Evolutionary conservation across 1,284 basidiomycete genomes (phyloP).

Genomic region (Golubevia pallescens): DNA sequence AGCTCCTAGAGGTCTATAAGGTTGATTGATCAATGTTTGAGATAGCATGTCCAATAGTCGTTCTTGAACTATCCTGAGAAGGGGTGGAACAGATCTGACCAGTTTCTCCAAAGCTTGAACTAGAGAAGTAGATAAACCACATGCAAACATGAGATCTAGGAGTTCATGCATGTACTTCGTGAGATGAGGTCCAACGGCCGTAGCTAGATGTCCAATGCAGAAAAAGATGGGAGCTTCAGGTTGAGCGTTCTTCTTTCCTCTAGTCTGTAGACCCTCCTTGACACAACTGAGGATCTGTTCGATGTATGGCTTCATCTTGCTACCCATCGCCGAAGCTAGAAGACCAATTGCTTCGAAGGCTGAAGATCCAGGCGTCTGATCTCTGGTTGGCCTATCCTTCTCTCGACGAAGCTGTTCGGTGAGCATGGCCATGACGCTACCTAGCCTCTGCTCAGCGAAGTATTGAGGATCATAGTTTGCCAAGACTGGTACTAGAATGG

Average conservation of each 20-base stretch:
- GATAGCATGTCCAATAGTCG: conserved; percentile 53
- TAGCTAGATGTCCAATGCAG: conserved; percentile 94
- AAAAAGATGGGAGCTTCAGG: conserved; percentile 96
- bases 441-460: conserved; percentile 57
- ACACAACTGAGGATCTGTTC: conserved; percentile 90
- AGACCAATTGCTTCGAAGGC: conserved; percentile 97
- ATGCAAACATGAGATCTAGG: conserved; percentile 94
- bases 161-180: conserved; percentile 96
- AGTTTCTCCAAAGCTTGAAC: conserved; percentile 85
- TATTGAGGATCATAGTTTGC: conserved; percentile 59
- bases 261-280: conserved; percentile 82
- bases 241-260: conserved; percentile 90
- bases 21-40: conserved; percentile 50
- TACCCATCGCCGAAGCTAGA: conserved; percentile 86
- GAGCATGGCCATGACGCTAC: conserved; percentile 43
- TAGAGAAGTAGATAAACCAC: conserved; percentile 88
- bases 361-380: conserved; percentile 54
- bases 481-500: conserved; percentile 51
- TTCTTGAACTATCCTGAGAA: conserved; percentile 92
- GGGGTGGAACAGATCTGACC: conserved; percentile 84
- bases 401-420: conserved; percentile 47
- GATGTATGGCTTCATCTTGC: conserved; percentile 94
- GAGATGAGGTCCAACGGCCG: conserved; percentile 92
- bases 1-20: conserved; percentile 55
- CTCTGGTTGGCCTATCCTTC: conserved; percentile 39